Evolutionary conservation across 768 basidiomycete genomes (phyloP), one percentile per base, ranked within the genome.

Genomic region (Trametopsis cervina): DNA sequence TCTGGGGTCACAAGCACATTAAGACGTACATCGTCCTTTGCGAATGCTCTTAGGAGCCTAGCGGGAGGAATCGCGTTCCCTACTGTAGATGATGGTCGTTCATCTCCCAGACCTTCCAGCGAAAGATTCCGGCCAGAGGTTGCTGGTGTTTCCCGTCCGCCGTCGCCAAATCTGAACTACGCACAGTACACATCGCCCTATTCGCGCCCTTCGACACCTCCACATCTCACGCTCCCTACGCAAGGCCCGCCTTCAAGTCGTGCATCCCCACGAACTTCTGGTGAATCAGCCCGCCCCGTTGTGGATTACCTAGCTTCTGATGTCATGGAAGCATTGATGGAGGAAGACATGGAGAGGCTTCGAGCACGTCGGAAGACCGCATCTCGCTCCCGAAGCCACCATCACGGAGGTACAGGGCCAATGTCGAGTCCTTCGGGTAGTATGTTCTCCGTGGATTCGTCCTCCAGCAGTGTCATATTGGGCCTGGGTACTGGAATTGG

Each of bases 261-360:
- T 43, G 61, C 60, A 21, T 60, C 60, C 33, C 53, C 57, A 0
- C 54, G 37, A 26, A 44, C 51, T 23, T 33, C 60, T 2, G 44
- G 40, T 15, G 62, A 63, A 10, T 45, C 53, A 4, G 61, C 65
- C 5, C 69, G 66, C 3, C 65, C 66, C 9, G 39, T 59, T 1
- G 69, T 69, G 37, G 78, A 81, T 45, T 91, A 85, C 59, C 59
- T 74, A 33, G 80, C 90, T 2, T 83, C 80, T 11, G 77, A 88
- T 56, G 88, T 92, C 18, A 88, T 96, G 70, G 85, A 90, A 53
- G 86, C 86, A 0, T 69, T 98, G 23, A 88, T 92, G 63, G 89
- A 91, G 58, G 92, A 95, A 60, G 95, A 98, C 58, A 89, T 95
- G 86, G 90, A 95, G 51, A 79, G 95, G 3, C 60, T 97, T 29